Percentiles rank a stretch among this genome's conserved stretches.
phyloP scores from a whole-genome alignment of 1,139 yeast species.

The Suhomyces bokatorum region DNA sequence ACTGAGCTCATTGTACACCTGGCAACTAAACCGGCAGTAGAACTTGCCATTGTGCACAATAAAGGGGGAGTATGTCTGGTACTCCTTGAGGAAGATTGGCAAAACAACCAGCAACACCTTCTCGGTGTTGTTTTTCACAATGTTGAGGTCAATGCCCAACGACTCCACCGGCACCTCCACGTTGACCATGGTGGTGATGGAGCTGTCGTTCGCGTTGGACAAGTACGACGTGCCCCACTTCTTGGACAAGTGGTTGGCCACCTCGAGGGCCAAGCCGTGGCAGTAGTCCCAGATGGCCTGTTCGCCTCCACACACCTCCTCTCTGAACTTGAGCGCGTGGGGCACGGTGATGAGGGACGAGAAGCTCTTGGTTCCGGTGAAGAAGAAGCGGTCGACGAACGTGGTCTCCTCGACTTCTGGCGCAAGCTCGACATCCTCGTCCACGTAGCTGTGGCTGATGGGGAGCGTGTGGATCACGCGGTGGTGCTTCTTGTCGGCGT shows the following conservation, averaged over 20 bases:
- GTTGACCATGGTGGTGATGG: conserved; percentile 48
- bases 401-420: conserved; percentile 27
- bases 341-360: conserved; percentile 29
- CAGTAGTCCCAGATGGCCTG: conserved; percentile 51
- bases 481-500: conserved; percentile 57
- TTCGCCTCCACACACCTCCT: conserved; percentile 63
- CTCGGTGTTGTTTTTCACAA: conserved; percentile 13
- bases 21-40: conserved; percentile 58
- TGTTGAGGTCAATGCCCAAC: conserved; percentile 15
- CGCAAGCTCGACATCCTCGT: conserved; percentile 23
- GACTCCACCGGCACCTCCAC: conserved; percentile 40
- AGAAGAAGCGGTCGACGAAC: conserved; percentile 40
- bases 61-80: conserved; percentile 50
- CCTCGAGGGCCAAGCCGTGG: conserved; percentile 42
- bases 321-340: conserved; percentile 53
- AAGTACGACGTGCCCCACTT: conserved; percentile 12
- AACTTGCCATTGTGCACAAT: conserved; percentile 41
- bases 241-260: conserved; percentile 25
- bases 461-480: conserved; percentile 57
- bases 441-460: conserved; percentile 48
- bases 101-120: conserved; percentile 7
- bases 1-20: conserved; percentile 54
- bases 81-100: conserved; percentile 19
- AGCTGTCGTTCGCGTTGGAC: conserved; percentile 30
- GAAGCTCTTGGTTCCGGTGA: conserved; percentile 37